Conservation (phyloP, 176 grass and related monocot species). For the Neostapfia colusana region DNA sequence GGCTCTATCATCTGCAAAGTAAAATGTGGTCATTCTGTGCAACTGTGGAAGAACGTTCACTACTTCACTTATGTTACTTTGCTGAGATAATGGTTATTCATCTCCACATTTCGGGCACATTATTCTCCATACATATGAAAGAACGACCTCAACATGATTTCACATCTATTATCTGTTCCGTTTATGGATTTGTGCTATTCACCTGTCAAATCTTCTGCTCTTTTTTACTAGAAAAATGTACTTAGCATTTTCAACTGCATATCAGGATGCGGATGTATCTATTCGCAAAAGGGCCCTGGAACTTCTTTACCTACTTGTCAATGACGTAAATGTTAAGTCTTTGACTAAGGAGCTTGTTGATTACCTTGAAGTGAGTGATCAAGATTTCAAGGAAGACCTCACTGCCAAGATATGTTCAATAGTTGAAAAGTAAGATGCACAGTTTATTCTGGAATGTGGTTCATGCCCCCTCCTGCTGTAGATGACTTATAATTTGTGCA, state of each 20-base stretch:
- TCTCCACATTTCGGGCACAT: slow-evolving; percentile 15
- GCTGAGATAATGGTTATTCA: slow-evolving; percentile 3
- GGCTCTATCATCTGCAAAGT: neutral
- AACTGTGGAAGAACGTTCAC: neutral
- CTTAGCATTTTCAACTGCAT: slow-evolving; percentile 33
- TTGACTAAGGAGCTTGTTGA: slow-evolving; percentile 98
- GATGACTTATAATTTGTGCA: slow-evolving; percentile 3
- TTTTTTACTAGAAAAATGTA: slow-evolving; percentile 6
- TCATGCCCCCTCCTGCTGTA: neutral
- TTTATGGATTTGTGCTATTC: slow-evolving; percentile 4
- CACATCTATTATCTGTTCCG: neutral
- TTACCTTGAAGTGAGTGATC: slow-evolving; percentile 95
- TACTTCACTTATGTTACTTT: slow-evolving; percentile 1
- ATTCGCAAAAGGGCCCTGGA: slow-evolving; percentile 98
- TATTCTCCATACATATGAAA: neutral
- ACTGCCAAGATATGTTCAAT: slow-evolving; percentile 91
- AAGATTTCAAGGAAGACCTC: slow-evolving; percentile 97
- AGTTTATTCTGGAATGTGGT: slow-evolving; percentile 11
- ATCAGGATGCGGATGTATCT: slow-evolving; percentile 98
- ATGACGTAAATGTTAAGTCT: slow-evolving; percentile 86
- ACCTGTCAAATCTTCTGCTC: neutral
- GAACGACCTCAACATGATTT: neutral
- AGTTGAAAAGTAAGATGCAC: slow-evolving; percentile 83
- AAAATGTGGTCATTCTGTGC: neutral
- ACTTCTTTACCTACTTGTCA: slow-evolving; percentile 86